These are phyloP conservation scores for Calycina marina DNA, from an alignment of 2,329 filamentous ascomycete species.

Conservation along the genomic window DNA sequence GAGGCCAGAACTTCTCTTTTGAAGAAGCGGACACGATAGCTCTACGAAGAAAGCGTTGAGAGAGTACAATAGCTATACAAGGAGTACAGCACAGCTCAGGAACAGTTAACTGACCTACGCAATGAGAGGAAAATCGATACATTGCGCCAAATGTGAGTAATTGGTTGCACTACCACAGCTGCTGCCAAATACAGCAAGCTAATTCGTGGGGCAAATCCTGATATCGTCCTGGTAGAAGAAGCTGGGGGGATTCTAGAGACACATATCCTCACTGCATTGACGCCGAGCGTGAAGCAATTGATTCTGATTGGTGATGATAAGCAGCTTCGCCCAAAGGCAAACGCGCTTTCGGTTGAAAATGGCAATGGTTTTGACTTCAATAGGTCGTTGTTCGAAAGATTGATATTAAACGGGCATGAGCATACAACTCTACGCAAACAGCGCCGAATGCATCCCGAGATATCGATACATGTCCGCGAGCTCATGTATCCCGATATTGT, in stretches of 20 bases:
- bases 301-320: constrained; percentile 62
- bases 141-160: constrained; percentile 41
- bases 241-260: constrained; percentile 59
- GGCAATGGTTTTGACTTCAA: constrained; percentile 54
- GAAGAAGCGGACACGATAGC: constrained; percentile 28
- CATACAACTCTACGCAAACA: constrained; percentile 43
- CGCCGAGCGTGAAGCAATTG: constrained; percentile 40
- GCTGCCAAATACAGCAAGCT: constrained; percentile 46
- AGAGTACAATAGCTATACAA: constrained; percentile 26
- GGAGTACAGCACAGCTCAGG: constrained; percentile 29
- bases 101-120: constrained; percentile 29
- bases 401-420: constrained; percentile 39
- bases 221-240: constrained; percentile 51
- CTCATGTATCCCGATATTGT: constrained; percentile 47
- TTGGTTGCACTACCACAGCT: constrained; percentile 57
- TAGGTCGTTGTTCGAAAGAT: constrained; percentile 52
- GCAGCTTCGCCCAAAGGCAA: constrained; percentile 57
- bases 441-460: constrained; percentile 55
- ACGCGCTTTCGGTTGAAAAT: constrained; percentile 43
- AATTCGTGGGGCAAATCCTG: constrained; percentile 38
- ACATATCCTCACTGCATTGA: constrained; percentile 48
- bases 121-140: constrained; percentile 28
- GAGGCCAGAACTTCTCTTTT: constrained; percentile 25
- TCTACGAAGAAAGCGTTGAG: constrained; percentile 35
- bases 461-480: constrained; percentile 40